A percentile compares a stretch with the other conserved stretches of the same genome.
Conservation (phyloP, 176 grass and related monocot genomes). For the Carex kokanica region DNA sequence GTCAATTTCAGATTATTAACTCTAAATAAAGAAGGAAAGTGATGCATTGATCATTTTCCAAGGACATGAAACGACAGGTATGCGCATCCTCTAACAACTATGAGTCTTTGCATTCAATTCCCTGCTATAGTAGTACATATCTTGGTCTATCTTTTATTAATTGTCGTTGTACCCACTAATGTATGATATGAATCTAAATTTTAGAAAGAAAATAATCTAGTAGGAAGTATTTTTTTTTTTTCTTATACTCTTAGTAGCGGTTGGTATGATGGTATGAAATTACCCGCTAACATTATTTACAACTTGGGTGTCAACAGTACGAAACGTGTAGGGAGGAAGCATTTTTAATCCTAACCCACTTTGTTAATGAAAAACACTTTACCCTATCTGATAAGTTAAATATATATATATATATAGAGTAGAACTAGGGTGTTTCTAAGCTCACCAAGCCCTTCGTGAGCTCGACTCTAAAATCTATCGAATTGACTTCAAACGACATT, state of each 20-base stretch:
- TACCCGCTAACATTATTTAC: not conserved
- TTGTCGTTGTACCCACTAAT: not conserved
- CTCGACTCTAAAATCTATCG: no score
- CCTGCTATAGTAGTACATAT: not conserved
- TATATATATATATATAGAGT: no score
- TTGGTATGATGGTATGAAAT: not conserved
- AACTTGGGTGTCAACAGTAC: no score
- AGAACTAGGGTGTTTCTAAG: no score
- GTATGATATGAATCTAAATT: not conserved
- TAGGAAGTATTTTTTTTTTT: not conserved
- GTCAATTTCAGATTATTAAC: not conserved
- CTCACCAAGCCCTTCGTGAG: no score
- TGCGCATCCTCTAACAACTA: not conserved
- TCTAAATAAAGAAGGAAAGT: not conserved
- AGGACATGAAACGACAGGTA: not conserved
- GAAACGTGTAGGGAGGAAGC: no score
- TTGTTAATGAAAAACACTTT: no score
- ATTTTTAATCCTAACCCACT: no score
- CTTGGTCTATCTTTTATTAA: not conserved
- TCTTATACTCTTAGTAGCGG: not conserved
- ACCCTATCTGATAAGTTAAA: no score
- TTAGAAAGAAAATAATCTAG: not conserved
- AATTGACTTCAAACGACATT: no score
- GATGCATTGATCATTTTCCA: not conserved
- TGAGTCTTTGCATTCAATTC: not conserved